Base-by-base conservation (phyloP, 192 early-diverging fungal species). In the Chytriomyces hyalinus region DNA sequence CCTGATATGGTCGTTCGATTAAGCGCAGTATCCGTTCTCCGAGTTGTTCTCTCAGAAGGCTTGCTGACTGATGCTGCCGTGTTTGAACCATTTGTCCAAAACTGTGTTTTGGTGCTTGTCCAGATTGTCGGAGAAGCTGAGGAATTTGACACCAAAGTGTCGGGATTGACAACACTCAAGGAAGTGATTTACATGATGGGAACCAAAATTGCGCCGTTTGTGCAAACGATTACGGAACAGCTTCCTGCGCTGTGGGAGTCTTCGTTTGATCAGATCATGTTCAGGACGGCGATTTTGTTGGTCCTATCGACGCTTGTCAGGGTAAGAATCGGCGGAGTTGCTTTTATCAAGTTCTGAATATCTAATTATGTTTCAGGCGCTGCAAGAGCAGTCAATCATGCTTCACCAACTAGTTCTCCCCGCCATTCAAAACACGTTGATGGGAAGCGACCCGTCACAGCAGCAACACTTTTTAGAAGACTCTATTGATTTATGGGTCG, bases 401-500 rank as follows among this genome's bases (percentile, higher is more conserved):
- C 79, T 96, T 7, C 92, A 96, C 76, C 83, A 79, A 3, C 85
- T 95, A 76, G 86, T 96, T 7, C 81, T 92, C 68, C 93, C 94
- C 0, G 83, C 97, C 63, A 83, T 98, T 45, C 82, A 87, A 26
- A 87, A 93, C 69, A 94, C 94, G 80, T 80, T 94, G 94, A 65
- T 84, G 89, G 0, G 85, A 77, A 51, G 80, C 86, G 50, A 89
- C 87, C 65, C 80, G 82, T 78, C 17, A 43, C 24, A 72, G 8
- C 50, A 47, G 24, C 46, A 45, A 43, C 72, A 95, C 65, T 73
- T 98, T 68, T 85, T 96, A 36, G 96, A 97, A 73, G 96, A 98
- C 73, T 93, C 90, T 3, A 84, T 97, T n/a, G 94, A 96, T 67
- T 85, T 98, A 15, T 97, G 95, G 96, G 87, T 89, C 53, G 89